Percentiles rank a stretch among this genome's conserved stretches.
Conservation (phyloP, 441 rosid species). For the Populus trichocarpa region DNA sequence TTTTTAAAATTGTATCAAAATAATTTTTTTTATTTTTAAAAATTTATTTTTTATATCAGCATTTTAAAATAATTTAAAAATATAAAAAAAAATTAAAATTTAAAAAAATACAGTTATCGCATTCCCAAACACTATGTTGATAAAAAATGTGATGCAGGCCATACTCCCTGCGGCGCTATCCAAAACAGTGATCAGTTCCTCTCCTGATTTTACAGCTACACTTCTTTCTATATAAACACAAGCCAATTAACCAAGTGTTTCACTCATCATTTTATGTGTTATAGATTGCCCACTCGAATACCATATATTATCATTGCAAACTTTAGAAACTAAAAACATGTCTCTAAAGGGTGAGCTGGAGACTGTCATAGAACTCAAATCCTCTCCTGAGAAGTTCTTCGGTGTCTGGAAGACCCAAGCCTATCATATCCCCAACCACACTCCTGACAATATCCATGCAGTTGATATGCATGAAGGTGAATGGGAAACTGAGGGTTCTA, state of each 20-base stretch:
- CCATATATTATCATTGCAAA: not conserved
- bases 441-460: conserved; percentile 10
- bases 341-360: conserved; percentile 16
- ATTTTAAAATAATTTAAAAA: no score
- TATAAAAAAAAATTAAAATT: no score
- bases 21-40: no score
- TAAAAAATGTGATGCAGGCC: no score
- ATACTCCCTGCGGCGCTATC: not conserved
- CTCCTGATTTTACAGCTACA: not conserved
- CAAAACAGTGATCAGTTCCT: not conserved
- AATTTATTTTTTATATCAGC: no score
- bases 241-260: not conserved
- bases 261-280: not conserved
- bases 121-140: no score
- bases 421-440: conserved; percentile 16
- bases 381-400: conserved; percentile 23
- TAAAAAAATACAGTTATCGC: no score
- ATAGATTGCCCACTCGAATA: no score
- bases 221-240: not conserved
- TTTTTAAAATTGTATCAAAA: no score
- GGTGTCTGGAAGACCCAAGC: not conserved
- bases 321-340: not conserved
- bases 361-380: conserved; percentile 6
- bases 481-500: conserved; percentile 23
- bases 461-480: conserved; percentile 31